Evolutionary conservation across 148 eudicot genomes (phyloP).

Genomic region (Arctostaphylos glauca): DNA sequence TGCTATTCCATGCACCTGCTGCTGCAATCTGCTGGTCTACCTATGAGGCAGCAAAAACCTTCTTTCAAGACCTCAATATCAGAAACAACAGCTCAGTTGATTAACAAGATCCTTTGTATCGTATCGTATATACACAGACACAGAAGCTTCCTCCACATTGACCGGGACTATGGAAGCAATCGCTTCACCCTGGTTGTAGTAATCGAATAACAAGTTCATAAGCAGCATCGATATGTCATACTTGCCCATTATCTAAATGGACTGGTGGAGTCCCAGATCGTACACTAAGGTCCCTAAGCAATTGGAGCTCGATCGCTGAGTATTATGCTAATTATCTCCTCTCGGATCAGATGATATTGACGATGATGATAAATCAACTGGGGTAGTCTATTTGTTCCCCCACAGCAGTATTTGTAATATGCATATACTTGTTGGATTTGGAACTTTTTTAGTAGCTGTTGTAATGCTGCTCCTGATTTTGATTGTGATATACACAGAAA

Average conservation of each 20-base stretch:
- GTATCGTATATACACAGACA: neutral
- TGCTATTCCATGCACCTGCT: constrained; percentile 59
- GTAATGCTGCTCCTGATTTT: neutral
- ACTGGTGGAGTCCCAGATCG: neutral
- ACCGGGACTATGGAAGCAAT: constrained; percentile 6
- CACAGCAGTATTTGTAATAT: neutral
- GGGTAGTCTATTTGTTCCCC: neutral
- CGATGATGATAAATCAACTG: neutral
- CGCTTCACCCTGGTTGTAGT: constrained; percentile 4
- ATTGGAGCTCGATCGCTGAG: neutral
- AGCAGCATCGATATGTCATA: constrained; percentile 15
- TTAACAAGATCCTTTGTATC: neutral
- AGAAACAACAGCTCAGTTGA: constrained; percentile 30
- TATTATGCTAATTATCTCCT: neutral
- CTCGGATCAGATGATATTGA: neutral
- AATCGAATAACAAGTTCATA: constrained; percentile 12
- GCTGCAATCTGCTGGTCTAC: constrained; percentile 62
- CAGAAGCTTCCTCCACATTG: neutral
- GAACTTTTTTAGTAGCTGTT: neutral
- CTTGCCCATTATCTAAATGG: constrained; percentile 6
- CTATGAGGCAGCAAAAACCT: constrained; percentile 49
- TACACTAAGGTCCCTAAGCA: neutral
- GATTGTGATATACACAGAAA: neutral
- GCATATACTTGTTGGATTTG: neutral
- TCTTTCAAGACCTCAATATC: constrained; percentile 36